Evolutionary conservation across 2,329 filamentous ascomycete genomes (phyloP).

Genomic region (Neurospora sp.): DNA sequence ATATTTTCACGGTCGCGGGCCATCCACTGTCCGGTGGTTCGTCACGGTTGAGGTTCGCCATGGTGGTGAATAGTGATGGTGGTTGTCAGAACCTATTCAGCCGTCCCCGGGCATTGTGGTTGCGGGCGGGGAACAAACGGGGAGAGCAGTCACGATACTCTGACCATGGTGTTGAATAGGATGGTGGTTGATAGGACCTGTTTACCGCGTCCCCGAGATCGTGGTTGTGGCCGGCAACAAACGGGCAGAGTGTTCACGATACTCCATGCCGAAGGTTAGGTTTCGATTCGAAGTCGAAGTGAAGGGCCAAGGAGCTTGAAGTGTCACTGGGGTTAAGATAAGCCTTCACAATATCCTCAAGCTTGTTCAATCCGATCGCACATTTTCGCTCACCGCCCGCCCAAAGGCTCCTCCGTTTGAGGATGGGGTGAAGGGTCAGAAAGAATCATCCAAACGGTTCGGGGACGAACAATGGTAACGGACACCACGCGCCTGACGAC

Average conservation of each 20-base stretch:
- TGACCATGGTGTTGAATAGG: neutral
- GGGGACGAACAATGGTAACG: neutral
- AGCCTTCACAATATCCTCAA: neutral
- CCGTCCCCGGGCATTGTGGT: neutral
- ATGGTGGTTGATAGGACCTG: neutral
- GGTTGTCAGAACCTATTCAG: neutral
- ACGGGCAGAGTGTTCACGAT: neutral
- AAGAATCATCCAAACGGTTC: neutral
- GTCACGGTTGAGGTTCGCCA: neutral
- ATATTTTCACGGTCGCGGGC: neutral
- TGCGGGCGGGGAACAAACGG: neutral
- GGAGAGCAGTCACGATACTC: neutral
- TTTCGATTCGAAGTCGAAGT: too few species aligned
- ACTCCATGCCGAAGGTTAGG: too few species aligned
- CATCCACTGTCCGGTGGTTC: neutral
- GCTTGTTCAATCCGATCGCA: neutral
- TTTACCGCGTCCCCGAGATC: neutral
- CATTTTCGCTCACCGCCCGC: accelerated
- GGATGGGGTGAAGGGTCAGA: neutral
- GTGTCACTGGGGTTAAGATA: too few species aligned
- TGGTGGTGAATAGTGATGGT: neutral
- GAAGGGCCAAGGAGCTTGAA: too few species aligned
- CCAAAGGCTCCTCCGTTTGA: neutral
- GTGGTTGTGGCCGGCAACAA: neutral
- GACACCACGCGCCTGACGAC: neutral